Evolutionary conservation across 2,329 filamentous ascomycete genomes (phyloP), one percentile per base, ranked within the genome.

Genomic region (Paecilomyces sp.): DNA sequence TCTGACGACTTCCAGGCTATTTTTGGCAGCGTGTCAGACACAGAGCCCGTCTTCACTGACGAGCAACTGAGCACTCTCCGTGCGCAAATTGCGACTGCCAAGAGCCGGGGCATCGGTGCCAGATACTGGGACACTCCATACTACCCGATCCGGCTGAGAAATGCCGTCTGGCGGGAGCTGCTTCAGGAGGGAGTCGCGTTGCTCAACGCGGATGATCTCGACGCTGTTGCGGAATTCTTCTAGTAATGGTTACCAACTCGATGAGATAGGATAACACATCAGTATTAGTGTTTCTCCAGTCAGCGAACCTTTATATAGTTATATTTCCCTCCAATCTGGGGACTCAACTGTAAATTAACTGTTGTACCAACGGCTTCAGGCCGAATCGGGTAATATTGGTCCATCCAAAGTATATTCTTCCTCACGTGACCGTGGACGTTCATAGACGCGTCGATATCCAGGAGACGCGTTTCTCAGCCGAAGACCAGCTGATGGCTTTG

Each of bases 91-190:
- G 68, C 67, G 0, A 67, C 68, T 0, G 86, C 86, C 4, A 81
- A 83, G 64, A 74, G 71, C 13, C 83, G 79, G 66, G 85, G 85
- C 0, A 86, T 89, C 60, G 75, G 74, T 59, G 80, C 80, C 1
- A 73, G 86, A 59, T 88, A 88, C 66, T 88, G 85, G 85, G 83
- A 85, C 57, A 80, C 82, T 62, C 86, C 86, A 0, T 75, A 74
- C 1, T 88, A 80, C 76, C 85, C 85, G 0, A 72, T 88, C 30
- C 78, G 80, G n/a, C 82, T 79, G 24, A 73, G 86, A 25, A 84
- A 87, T 68, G 74, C 76, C 9, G 72, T 86, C 3, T 88, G 86
- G 86, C 74, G 79, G 63, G 78, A 76, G 4, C 69, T 88, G 61
- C 76, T 81, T 64, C 76, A 80, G 56, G 83, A 83, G 60, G 85